Evolutionary conservation across 768 basidiomycete genomes (phyloP), one percentile per base, ranked within the genome.

Genomic region (Holtermanniella nyarrowii): DNA sequence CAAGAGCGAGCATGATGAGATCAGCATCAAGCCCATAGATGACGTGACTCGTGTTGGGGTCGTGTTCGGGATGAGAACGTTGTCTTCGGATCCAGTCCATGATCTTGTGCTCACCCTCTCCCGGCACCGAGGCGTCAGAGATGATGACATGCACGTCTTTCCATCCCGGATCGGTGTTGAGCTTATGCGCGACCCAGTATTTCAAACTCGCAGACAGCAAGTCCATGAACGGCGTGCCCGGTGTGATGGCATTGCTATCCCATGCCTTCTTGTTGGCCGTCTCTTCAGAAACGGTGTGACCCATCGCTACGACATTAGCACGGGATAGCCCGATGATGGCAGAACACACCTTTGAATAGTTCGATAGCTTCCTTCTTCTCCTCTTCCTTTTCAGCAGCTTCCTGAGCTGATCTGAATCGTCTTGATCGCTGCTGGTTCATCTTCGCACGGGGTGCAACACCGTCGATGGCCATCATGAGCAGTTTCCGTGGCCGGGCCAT

Each of bases 361-460:
- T 81, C 77, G 42, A 95, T 78, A 2, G 87, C 83, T 68, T 91
- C 84, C 66, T 80, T 80, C 39, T 82, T 79, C 44, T 88, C 87
- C 51, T 87, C 83, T 52, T 88, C 90, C 72, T 95, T 93, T 27
- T 93, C 88, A 55, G 84, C 82, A 3, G 95, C 90, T 71, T 99
- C 95, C 69, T 93, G 89, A 1, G 88, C 83, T 20, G 90, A 81
- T 54, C 95, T 81, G 75, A 99, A 99, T 50, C 95, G 88, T 59
- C 95, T 79, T 14, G 90, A 89, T 10, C 95, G 88, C 70, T 99
- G 95, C 66, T 99, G 95, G 69, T 99, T 99, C 95, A 99, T 99
- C 75, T 99, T 99, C 39, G 95, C 95, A 63, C 93, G 82, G 26
- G 93, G 93, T 10, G 93, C 93, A 20, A 96, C 93, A 54, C 93